Percentiles rank a stretch among this genome's conserved stretches.
phyloP scores from a whole-genome alignment of 495 filamentous ascomycete genomes.

The Platismatia glauca region DNA sequence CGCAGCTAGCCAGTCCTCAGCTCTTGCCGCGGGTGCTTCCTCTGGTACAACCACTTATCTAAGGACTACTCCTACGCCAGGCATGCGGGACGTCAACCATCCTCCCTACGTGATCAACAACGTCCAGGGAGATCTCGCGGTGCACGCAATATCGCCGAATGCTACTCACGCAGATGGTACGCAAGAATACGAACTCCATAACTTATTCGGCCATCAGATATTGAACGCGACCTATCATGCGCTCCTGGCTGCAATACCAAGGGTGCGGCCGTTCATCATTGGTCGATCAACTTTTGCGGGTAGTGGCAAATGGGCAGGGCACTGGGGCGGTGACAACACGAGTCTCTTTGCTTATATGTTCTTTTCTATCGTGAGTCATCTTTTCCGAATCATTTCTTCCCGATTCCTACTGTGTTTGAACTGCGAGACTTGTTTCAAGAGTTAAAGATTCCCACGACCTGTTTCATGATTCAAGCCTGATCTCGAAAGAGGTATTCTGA shows the following conservation, averaged over 20 bases:
- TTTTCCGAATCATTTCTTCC: too few species aligned
- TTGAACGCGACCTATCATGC: constrained; percentile 73
- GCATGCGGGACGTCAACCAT: constrained; percentile 63
- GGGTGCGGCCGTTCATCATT: constrained; percentile 77
- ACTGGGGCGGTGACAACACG: constrained; percentile 82
- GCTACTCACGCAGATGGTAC: constrained; percentile 66
- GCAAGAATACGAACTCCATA: constrained; percentile 75
- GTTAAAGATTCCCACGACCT: too few species aligned
- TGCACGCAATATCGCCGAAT: constrained; percentile 68
- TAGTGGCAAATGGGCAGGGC: constrained; percentile 69
- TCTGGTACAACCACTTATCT: constrained; percentile 40
- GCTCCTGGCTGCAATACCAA: constrained; percentile 51
- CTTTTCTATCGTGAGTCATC: constrained; percentile 74
- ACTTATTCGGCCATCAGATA: constrained; percentile 64
- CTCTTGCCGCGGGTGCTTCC: constrained; percentile 29
- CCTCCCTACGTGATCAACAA: constrained; percentile 80
- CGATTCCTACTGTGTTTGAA: too few species aligned
- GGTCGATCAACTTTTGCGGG: constrained; percentile 76
- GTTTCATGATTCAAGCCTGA: too few species aligned
- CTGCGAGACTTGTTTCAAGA: too few species aligned
- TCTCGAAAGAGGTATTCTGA: too few species aligned
- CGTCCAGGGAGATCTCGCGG: constrained; percentile 64
- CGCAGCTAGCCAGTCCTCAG: constrained; percentile 42
- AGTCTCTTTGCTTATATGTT: constrained; percentile 61
- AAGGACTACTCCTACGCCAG: constrained; percentile 57